Evolutionary conservation across 75 land plant genomes (phyloP).

Genomic region (Chamaecyparis obtusa): DNA sequence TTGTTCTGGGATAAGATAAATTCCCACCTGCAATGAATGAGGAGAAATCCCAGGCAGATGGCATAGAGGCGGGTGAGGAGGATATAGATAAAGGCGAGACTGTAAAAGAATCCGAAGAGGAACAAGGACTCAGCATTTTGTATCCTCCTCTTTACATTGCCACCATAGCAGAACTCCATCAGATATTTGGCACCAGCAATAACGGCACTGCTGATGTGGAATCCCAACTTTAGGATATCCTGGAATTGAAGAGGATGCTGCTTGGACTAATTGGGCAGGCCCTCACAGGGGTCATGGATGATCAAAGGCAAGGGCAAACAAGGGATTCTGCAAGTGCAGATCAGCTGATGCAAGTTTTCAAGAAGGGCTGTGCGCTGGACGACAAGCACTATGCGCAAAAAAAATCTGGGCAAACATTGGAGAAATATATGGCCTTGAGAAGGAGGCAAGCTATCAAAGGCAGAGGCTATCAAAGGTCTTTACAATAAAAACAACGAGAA

Average conservation of each 20-base stretch:
- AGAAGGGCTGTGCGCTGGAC: constrained; percentile 38
- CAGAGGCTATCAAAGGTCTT: too few relatives aligned
- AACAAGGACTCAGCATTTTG: background rate
- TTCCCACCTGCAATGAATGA: too few relatives aligned
- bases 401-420: too few relatives aligned
- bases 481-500: too few relatives aligned
- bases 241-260: background rate
- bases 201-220: background rate
- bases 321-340: constrained; percentile 8
- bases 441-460: too few relatives aligned
- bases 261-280: constrained; percentile 4
- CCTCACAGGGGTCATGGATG: constrained; percentile 45
- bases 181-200: constrained; percentile 2
- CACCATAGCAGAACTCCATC: background rate
- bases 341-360: constrained; percentile 26
- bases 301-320: background rate
- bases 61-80: too few relatives aligned
- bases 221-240: constrained; percentile 3
- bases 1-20: too few relatives aligned
- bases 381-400: too few relatives aligned
- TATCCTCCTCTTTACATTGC: background rate
- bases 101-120: constrained; percentile 3
- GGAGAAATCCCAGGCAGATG: too few relatives aligned
- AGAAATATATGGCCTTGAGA: too few relatives aligned
- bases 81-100: too few relatives aligned